phyloP scores from a whole-genome alignment of 2,329 filamentous ascomycete species.

The Colletotrichum spinosum region DNA sequence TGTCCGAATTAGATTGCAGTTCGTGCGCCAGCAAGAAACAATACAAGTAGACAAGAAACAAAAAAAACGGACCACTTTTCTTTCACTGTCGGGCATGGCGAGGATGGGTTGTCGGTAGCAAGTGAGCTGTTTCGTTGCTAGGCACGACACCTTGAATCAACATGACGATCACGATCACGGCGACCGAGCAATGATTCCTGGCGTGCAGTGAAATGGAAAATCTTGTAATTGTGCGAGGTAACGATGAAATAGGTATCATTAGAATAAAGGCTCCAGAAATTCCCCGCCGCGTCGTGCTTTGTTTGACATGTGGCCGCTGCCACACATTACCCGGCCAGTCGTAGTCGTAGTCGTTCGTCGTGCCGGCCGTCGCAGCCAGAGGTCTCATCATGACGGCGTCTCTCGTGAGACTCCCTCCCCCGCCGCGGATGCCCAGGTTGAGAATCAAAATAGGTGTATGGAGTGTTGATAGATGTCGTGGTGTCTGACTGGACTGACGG shows the following conservation, averaged over 20 bases:
- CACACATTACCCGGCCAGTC: conserved; percentile 24
- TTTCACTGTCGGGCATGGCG: no score
- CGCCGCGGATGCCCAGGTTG: conserved; percentile 9
- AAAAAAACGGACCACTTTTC: neutral
- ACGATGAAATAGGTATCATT: conserved; percentile 30
- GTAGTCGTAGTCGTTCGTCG: conserved; percentile 3
- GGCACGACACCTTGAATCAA: neutral
- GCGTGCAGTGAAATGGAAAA: no score
- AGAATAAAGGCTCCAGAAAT: conserved; percentile 18
- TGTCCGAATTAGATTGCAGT: conserved; percentile 4
- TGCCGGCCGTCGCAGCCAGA: conserved; percentile 26
- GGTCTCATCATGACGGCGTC: conserved; percentile 23
- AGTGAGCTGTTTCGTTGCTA: neutral
- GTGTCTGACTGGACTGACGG: conserved; percentile 1
- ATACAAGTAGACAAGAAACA: neutral
- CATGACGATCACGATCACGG: neutral
- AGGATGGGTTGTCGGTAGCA: no score
- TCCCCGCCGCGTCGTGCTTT: conserved; percentile 22
- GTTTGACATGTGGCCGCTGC: conserved; percentile 16
- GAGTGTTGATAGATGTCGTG: neutral
- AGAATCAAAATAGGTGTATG: conserved; percentile 14
- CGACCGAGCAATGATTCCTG: conserved; percentile 4
- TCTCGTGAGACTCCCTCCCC: conserved; percentile 30
- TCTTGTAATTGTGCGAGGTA: neutral
- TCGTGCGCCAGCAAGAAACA: neutral